These are phyloP conservation scores for Penicillium sp. DNA, from an alignment of 2,329 filamentous ascomycete species.

Conservation along the genomic window DNA sequence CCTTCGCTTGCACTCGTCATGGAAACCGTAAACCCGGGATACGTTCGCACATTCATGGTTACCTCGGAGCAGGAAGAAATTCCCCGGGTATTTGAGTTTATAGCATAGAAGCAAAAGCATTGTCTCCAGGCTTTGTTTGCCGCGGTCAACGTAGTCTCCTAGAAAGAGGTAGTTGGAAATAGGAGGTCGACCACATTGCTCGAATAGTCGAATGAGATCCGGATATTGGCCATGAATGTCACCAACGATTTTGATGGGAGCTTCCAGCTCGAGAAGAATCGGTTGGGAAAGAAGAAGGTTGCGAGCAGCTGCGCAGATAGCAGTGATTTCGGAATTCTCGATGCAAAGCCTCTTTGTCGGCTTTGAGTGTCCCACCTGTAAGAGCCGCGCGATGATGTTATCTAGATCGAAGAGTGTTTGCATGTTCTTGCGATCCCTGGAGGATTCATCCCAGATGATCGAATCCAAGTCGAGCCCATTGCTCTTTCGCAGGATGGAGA, in stretches of 20 bases:
- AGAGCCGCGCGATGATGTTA: conserved; percentile 91
- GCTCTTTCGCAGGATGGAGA: conserved; percentile 13
- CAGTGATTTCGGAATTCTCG: conserved; percentile 95
- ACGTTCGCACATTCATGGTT: conserved; percentile 98
- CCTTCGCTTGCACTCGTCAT: conserved; percentile 95
- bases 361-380: conserved; percentile 95
- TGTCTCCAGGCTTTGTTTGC: conserved; percentile 94
- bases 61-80: conserved; percentile 92
- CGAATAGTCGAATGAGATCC: conserved; percentile 93
- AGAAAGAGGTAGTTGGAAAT: conserved; percentile 91
- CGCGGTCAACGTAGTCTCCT: conserved; percentile 94
- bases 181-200: conserved; percentile 97
- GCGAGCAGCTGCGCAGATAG: conserved; percentile 85
- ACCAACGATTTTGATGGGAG: conserved; percentile 96
- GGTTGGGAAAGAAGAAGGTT: conserved; percentile 92
- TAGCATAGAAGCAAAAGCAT: conserved; percentile 92
- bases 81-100: conserved; percentile 96
- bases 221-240: conserved; percentile 97
- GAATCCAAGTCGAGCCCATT: conserved; percentile 12
- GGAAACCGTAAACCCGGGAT: conserved; percentile 94
- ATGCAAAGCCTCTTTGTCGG: conserved; percentile 96
- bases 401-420: conserved; percentile 73
- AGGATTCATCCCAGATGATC: conserved; percentile 17
- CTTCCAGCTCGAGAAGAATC: conserved; percentile 85
- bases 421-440: conserved; percentile 20